Evolutionary conservation across 306 rosid species (phyloP).

Genomic region (Boehmeria nivea): DNA sequence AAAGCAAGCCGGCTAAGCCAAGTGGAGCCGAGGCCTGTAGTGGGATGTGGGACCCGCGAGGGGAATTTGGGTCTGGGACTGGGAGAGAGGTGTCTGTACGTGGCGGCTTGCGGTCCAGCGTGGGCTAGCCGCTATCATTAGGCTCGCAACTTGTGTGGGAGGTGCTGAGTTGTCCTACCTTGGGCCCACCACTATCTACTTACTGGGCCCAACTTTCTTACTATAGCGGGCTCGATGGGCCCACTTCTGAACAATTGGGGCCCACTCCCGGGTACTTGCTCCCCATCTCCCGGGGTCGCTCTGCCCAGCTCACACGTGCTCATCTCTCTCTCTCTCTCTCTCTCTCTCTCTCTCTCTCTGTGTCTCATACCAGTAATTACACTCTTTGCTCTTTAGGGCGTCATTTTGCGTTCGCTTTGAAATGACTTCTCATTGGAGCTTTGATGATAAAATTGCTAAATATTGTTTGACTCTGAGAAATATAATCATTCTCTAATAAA

Average conservation of each 20-base stretch:
- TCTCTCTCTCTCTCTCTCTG: too few species aligned
- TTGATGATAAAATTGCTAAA: too few species aligned
- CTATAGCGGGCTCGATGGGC: background rate
- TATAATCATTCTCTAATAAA: too few species aligned
- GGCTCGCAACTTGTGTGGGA: constrained; percentile 40
- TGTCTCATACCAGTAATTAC: too few species aligned
- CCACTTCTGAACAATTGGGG: too few species aligned
- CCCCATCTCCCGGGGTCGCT: background rate
- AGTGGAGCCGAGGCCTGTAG: constrained; percentile 22
- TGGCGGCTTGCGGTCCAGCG: constrained; percentile 62
- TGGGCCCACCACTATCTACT: background rate
- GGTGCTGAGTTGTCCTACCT: constrained; percentile 18
- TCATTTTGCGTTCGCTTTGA: too few species aligned
- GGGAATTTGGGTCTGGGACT: constrained; percentile 37
- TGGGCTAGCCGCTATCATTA: constrained; percentile 65
- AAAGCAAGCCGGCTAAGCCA: constrained; percentile 10
- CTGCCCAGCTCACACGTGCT: background rate
- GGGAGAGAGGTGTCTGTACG: constrained; percentile 13
- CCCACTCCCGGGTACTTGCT: background rate
- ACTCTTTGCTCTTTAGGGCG: too few species aligned
- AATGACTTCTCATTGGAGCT: too few species aligned
- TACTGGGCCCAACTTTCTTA: background rate
- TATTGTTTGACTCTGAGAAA: too few species aligned
- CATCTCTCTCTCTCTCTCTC: too few species aligned
- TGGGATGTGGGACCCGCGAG: constrained; percentile 43